Percentiles rank a stretch among this genome's conserved stretches.
phyloP scores from a whole-genome alignment of 176 grass and related monocot species.

The Oropetium thomaeum region DNA sequence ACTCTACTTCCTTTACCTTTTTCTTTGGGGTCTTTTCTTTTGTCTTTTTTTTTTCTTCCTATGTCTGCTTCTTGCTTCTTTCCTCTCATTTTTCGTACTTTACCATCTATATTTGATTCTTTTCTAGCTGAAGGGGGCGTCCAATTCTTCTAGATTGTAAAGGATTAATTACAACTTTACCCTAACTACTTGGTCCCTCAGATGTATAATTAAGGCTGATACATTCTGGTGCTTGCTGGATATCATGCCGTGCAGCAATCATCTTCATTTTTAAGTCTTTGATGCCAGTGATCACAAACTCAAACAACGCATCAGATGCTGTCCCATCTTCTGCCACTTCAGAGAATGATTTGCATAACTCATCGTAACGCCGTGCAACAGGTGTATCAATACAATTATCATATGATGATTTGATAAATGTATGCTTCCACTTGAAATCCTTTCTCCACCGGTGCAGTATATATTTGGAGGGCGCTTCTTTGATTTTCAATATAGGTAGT shows the following conservation, averaged over 20 bases:
- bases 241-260: too few species aligned
- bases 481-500: not conserved
- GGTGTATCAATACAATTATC: not conserved
- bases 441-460: not conserved
- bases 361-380: not conserved
- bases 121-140: not conserved
- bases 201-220: too few species aligned
- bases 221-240: too few species aligned
- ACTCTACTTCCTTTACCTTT: not conserved
- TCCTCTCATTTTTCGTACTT: not conserved
- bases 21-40: not conserved
- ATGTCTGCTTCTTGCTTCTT: not conserved
- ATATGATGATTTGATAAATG: too few species aligned
- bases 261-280: too few species aligned
- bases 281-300: not conserved
- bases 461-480: not conserved
- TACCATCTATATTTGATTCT: not conserved
- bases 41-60: not conserved
- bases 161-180: too few species aligned
- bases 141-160: too few species aligned
- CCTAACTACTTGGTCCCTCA: too few species aligned
- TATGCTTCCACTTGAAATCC: not conserved
- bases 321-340: not conserved
- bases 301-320: not conserved
- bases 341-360: slow-evolving; percentile 4